These are phyloP conservation scores for Cutaneotrichosporon dermatis DNA, from an alignment of 1,284 basidiomycete species.

Conservation along the genomic window DNA sequence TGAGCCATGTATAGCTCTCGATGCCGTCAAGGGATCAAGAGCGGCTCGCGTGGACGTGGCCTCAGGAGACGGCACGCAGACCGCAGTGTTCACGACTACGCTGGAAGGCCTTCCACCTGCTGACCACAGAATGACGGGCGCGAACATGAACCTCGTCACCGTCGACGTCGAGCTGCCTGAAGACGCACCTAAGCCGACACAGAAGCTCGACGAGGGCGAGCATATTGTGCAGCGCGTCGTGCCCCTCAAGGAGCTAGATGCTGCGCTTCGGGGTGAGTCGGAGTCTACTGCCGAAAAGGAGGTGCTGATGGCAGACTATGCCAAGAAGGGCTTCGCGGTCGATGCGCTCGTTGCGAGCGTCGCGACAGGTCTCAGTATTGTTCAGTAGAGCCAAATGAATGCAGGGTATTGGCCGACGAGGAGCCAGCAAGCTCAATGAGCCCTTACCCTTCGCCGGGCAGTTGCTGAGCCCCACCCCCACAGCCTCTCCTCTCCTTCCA, in stretches of 20 bases:
- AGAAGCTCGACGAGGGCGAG: constrained; percentile 59
- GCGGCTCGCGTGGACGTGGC: too few species aligned
- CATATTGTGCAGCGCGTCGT: constrained; percentile 71
- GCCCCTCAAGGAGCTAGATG: constrained; percentile 60
- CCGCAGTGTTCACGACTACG: too few species aligned
- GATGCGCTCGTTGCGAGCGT: constrained; percentile 72
- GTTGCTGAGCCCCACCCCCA: too few species aligned
- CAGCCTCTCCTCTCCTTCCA: too few species aligned
- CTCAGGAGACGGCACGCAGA: too few species aligned
- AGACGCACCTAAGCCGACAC: constrained; percentile 42
- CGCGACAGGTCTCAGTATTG: constrained; percentile 64
- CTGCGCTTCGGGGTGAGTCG: constrained; percentile 60
- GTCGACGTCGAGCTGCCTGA: constrained; percentile 49
- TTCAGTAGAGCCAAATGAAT: constrained; percentile 21
- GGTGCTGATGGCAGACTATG: constrained; percentile 57
- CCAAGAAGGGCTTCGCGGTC: constrained; percentile 66
- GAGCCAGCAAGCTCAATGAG: too few species aligned
- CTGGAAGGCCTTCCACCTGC: too few species aligned
- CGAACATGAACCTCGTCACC: constrained; percentile 53
- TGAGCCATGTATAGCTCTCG: too few species aligned
- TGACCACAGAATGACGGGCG: constrained; percentile 47
- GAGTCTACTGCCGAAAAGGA: background rate
- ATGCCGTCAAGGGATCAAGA: too few species aligned
- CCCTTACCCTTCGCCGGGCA: too few species aligned
- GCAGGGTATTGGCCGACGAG: too few species aligned